A percentile compares a stretch with the other conserved stretches of the same genome.
Conservation (phyloP, 1,284 basidiomycete species). For the Earliella scabrosa region DNA sequence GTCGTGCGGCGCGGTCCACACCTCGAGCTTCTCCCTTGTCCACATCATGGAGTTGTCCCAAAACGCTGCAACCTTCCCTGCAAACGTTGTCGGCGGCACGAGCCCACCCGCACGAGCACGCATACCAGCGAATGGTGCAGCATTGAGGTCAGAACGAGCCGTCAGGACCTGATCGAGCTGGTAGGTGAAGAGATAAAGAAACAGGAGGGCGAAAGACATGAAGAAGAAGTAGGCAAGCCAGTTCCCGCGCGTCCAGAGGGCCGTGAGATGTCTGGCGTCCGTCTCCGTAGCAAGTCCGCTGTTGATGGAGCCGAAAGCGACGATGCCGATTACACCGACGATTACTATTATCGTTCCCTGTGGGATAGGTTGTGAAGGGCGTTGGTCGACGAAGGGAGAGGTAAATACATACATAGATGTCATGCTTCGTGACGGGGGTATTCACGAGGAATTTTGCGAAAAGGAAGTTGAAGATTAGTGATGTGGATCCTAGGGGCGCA, state of each 20-base stretch:
- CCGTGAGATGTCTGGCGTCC: slow-evolving; percentile 73
- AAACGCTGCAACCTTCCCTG: slow-evolving; percentile 35
- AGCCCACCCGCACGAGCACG: slow-evolving; percentile 32
- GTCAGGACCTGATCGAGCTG: slow-evolving; percentile 73
- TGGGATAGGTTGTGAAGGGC: neutral
- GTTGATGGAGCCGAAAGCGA: slow-evolving; percentile 85
- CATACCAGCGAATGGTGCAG: slow-evolving; percentile 56
- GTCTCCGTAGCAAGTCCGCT: slow-evolving; percentile 72
- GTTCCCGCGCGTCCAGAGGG: slow-evolving; percentile 80
- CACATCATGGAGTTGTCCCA: slow-evolving; percentile 56
- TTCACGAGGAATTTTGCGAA: slow-evolving; percentile 85
- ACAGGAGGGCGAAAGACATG: slow-evolving; percentile 71
- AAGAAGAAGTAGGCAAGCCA: slow-evolving; percentile 90
- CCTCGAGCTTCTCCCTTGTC: slow-evolving; percentile 68
- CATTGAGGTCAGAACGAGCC: slow-evolving; percentile 64
- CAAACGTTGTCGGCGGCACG: slow-evolving; percentile 30
- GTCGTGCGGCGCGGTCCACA: slow-evolving; percentile 77
- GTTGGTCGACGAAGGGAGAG: neutral
- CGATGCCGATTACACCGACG: slow-evolving; percentile 83
- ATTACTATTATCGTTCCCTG: slow-evolving; percentile 84
- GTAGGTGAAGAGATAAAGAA: slow-evolving; percentile 66
- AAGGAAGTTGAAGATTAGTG: slow-evolving; percentile 87
- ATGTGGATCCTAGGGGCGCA: slow-evolving; percentile 82
- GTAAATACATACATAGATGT: slow-evolving; percentile 66
- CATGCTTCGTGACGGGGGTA: slow-evolving; percentile 78